Evolutionary conservation across 1,284 basidiomycete genomes (phyloP).

Genomic region (Chondrostereum purpureum): DNA sequence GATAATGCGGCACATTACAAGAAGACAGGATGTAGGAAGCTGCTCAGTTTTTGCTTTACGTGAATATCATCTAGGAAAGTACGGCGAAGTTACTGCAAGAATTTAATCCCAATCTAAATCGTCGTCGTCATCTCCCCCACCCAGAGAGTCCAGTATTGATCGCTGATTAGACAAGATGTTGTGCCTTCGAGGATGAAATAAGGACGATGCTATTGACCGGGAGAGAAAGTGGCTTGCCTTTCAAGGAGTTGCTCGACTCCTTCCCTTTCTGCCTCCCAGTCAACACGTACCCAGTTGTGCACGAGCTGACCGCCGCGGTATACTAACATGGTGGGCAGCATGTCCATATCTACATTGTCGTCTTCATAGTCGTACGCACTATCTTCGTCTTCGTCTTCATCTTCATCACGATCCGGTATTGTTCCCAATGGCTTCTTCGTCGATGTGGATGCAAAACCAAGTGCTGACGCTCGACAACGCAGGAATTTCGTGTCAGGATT

Average conservation of each 20-base stretch:
- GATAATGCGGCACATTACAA: no score
- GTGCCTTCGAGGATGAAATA: not conserved
- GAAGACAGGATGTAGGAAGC: no score
- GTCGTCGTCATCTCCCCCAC: not conserved
- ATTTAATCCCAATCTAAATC: not conserved
- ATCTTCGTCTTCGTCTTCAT: constrained; percentile 26
- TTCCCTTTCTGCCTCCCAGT: constrained; percentile 69
- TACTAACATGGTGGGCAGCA: constrained; percentile 77
- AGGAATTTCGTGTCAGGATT: constrained; percentile 77
- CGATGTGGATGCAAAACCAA: constrained; percentile 62
- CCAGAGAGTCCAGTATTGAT: not conserved
- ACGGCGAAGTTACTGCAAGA: no score
- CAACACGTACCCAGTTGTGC: constrained; percentile 78
- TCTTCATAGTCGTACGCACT: constrained; percentile 32
- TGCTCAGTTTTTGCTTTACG: no score
- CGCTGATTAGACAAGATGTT: not conserved
- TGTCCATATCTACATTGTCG: constrained; percentile 65
- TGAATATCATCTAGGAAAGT: no score
- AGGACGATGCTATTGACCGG: not conserved
- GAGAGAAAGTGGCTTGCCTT: constrained; percentile 35
- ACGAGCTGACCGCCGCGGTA: constrained; percentile 79
- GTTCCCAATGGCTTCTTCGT: not conserved
- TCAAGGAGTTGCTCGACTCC: constrained; percentile 64
- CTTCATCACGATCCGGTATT: not conserved
- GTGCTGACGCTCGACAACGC: constrained; percentile 62